Evolutionary conservation across 2,329 filamentous ascomycete genomes (phyloP), one percentile per base, ranked within the genome.

Genomic region (Claviceps sp.): DNA sequence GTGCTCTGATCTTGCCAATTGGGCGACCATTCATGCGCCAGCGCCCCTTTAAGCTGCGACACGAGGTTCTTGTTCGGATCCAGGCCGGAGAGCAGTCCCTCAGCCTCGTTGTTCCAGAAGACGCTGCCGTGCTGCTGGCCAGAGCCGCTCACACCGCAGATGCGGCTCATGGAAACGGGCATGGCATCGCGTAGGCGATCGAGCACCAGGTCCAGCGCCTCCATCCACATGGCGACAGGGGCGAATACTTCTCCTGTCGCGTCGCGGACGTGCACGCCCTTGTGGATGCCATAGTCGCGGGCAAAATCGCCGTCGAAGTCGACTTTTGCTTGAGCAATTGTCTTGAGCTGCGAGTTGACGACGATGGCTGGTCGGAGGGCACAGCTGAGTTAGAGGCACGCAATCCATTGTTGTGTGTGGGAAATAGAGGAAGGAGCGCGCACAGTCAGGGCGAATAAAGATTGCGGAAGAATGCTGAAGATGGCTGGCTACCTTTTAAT

Each of bases 1-100:
- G 93, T 97, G 70, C 89, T 95, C 55, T 90, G 85, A 67, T 98
- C 93, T 70, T 97, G 93, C 93, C 93, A 98, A 67, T 97, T 98
- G 7, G 93, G 93, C 58, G 88, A 89, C 70, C 83, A 90, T 4
- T 86, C 83, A 66, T 94, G 85, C 16, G 89, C 86, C 63, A 97
- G 87, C 0, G 85, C 86, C 3, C 70, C 72, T 9, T 72, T 68
- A 26, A 97, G 72, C 70, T 95, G 89, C 55, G 86, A 81, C 48
- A 86, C 76, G 47, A 97, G 71, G 0, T 76, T 70, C 63, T 78
- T 78, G 20, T 69, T 69, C 2, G 76, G 64, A 58, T 87, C 75
- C 44, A 97, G 70, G 13, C 62, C 70, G 4, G 65, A 70, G 44
- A 97, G 75, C 44, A 85, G 62, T 7, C 67, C 62, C 63, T 86